Conservation (phyloP, 78 protist species). For the Goniomonas avonlea region DNA sequence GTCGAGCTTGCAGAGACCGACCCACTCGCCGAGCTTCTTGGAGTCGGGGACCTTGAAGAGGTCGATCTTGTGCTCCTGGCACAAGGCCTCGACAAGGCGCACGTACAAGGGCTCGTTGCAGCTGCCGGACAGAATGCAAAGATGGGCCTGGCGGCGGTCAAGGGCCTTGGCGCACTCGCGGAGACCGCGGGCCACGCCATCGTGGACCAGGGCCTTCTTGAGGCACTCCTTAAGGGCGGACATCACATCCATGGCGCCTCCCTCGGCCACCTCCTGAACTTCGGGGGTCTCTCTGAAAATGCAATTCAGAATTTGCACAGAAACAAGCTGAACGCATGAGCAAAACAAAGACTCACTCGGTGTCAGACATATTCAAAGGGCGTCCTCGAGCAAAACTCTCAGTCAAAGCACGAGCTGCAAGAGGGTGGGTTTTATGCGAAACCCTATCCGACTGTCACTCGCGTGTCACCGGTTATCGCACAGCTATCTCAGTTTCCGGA, state of each 20-base stretch:
- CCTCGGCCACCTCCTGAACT: background rate
- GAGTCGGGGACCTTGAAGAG: conserved; percentile 70
- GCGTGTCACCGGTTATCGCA: no score
- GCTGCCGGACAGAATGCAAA: conserved; percentile 78
- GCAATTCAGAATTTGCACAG: no score
- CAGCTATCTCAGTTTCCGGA: no score
- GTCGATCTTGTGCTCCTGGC: conserved; percentile 73
- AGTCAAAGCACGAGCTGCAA: no score
- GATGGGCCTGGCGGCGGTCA: conserved; percentile 72
- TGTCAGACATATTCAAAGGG: no score
- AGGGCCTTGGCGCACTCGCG: conserved; percentile 80
- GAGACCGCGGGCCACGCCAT: conserved; percentile 89
- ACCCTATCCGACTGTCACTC: no score
- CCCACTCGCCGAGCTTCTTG: conserved; percentile 93
- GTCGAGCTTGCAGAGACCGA: conserved; percentile 91
- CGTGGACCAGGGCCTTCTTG: conserved; percentile 62
- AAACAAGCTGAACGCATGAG: no score
- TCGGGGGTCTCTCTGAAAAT: background rate
- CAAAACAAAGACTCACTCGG: no score
- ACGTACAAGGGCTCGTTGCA: conserved; percentile 78
- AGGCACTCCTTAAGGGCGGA: conserved; percentile 80
- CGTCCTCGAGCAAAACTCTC: no score
- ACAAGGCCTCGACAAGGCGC: conserved; percentile 81
- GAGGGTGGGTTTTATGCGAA: no score
- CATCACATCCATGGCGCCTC: conserved; percentile 6